Evolutionary conservation across 2,329 filamentous ascomycete species (phyloP).

Genomic region (Ascochyta rabiei): DNA sequence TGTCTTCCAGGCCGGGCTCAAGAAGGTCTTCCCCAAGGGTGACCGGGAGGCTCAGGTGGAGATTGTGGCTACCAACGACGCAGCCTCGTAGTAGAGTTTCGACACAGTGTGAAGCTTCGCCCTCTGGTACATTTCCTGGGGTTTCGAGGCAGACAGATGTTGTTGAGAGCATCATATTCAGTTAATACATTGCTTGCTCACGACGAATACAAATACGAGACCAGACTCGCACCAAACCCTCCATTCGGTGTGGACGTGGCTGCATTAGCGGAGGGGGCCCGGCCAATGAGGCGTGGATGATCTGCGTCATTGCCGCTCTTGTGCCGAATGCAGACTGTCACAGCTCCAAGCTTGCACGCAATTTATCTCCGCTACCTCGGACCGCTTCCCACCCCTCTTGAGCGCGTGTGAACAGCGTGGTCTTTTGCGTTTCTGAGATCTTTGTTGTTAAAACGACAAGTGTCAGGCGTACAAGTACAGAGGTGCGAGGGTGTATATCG

Average conservation of each 20-base stretch:
- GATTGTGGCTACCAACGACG: constrained; percentile 29
- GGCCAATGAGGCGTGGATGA: constrained; percentile 13
- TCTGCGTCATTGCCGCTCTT: constrained; percentile 14
- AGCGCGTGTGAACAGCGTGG: constrained; percentile 6
- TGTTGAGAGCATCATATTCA: not conserved
- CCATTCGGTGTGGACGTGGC: constrained; percentile 13
- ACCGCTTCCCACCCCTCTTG: constrained; percentile 11
- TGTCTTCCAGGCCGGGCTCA: constrained; percentile 77
- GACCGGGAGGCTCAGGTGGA: constrained; percentile 37
- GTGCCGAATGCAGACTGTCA: constrained; percentile 10
- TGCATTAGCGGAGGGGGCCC: not conserved
- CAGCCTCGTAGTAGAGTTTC: constrained; percentile 9
- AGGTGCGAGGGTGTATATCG: no score
- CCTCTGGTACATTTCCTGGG: no score
- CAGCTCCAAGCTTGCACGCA: constrained; percentile 13
- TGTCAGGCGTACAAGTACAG: no score
- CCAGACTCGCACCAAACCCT: constrained; percentile 1
- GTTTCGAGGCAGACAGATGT: not conserved
- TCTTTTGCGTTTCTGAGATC: not conserved
- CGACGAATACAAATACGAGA: not conserved
- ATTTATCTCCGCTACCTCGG: constrained; percentile 21
- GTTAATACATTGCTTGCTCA: not conserved
- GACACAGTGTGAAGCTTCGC: no score
- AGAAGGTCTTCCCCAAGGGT: constrained; percentile 71
- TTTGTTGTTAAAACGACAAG: not conserved